A percentile compares a stretch with the other conserved stretches of the same genome.
These are phyloP conservation scores for Didymella keratinophila DNA, from an alignment of 2,329 filamentous ascomycete species.

Conservation along the genomic window DNA sequence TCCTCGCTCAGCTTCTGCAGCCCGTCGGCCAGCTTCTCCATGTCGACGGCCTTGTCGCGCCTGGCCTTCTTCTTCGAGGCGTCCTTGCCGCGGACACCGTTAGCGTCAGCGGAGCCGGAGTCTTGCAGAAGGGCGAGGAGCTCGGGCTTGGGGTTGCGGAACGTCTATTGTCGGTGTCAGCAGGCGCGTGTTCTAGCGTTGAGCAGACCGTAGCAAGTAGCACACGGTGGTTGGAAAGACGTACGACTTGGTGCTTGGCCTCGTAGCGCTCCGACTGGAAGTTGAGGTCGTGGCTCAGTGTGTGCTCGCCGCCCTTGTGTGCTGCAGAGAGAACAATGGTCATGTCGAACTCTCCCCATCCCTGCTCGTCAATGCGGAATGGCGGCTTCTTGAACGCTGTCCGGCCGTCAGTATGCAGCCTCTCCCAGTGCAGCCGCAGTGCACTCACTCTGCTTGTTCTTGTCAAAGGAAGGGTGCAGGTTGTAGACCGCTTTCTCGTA, in stretches of 20 bases:
- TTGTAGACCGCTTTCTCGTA: slow-evolving; percentile 95
- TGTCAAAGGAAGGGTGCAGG: slow-evolving; percentile 91
- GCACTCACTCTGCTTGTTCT: slow-evolving; percentile 77
- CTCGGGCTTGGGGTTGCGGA: slow-evolving; percentile 92
- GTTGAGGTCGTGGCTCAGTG: slow-evolving; percentile 88
- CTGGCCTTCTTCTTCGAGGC: slow-evolving; percentile 79
- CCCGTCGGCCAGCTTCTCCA: slow-evolving; percentile 95
- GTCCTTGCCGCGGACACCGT: slow-evolving; percentile 71
- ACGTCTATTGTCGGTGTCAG: slow-evolving; percentile 60
- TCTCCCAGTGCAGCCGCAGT: neutral
- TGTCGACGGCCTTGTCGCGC: slow-evolving; percentile 75
- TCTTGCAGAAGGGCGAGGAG: slow-evolving; percentile 81
- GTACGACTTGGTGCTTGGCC: slow-evolving; percentile 75
- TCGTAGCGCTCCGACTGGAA: slow-evolving; percentile 85
- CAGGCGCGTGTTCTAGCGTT: neutral
- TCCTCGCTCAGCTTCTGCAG: slow-evolving; percentile 90
- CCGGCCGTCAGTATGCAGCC: slow-evolving; percentile 3
- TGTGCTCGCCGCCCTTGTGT: slow-evolving; percentile 84
- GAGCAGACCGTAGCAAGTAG: neutral
- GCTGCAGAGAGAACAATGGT: slow-evolving; percentile 80
- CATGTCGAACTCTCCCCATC: slow-evolving; percentile 99
- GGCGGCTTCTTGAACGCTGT: slow-evolving; percentile 77
- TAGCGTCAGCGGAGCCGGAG: slow-evolving; percentile 76
- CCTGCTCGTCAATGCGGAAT: slow-evolving; percentile 90
- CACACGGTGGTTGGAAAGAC: slow-evolving; percentile 37